phyloP scores from a whole-genome alignment of 768 basidiomycete genomes.

The Tephrocybe sp. region DNA sequence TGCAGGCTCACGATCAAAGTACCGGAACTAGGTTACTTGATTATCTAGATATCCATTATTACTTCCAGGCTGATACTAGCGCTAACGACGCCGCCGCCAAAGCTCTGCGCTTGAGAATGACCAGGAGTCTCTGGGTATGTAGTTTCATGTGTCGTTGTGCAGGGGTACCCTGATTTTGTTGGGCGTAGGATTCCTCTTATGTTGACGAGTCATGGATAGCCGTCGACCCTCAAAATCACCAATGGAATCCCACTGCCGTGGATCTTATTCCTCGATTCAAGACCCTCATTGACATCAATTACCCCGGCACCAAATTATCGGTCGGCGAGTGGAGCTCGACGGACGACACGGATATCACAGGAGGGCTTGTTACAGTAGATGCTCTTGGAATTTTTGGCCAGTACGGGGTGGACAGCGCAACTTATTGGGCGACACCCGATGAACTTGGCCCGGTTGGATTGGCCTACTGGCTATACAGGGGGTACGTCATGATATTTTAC shows the following conservation, averaged over 20 bases:
- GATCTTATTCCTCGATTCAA: conserved; percentile 51
- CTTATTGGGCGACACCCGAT: conserved; percentile 52
- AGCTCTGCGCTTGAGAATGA: conserved; percentile 48
- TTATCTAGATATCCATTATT: conserved; percentile 58
- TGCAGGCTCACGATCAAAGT: conserved; percentile 36
- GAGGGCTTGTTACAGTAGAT: conserved; percentile 53
- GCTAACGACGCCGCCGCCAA: conserved; percentile 52
- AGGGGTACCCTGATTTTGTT: not conserved
- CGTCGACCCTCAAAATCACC: conserved; percentile 40
- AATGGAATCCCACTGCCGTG: conserved; percentile 44
- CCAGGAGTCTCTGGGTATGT: conserved; percentile 51
- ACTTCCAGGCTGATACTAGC: conserved; percentile 52
- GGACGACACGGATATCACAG: conserved; percentile 50
- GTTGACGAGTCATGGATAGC: conserved; percentile 58
- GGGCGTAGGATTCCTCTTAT: conserved; percentile 41
- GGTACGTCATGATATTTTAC: conserved; percentile 29
- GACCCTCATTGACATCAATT: conserved; percentile 45
- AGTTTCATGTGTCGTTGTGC: not conserved
- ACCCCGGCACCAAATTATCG: conserved; percentile 58
- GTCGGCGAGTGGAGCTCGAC: conserved; percentile 53
- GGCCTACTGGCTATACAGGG: conserved; percentile 58
- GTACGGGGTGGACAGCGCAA: conserved; percentile 49
- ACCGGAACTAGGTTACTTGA: conserved; percentile 47
- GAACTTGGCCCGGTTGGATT: conserved; percentile 49
- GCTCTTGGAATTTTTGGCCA: conserved; percentile 51